phyloP scores from a whole-genome alignment of 768 basidiomycete genomes.

The Lyophyllum decastes region DNA sequence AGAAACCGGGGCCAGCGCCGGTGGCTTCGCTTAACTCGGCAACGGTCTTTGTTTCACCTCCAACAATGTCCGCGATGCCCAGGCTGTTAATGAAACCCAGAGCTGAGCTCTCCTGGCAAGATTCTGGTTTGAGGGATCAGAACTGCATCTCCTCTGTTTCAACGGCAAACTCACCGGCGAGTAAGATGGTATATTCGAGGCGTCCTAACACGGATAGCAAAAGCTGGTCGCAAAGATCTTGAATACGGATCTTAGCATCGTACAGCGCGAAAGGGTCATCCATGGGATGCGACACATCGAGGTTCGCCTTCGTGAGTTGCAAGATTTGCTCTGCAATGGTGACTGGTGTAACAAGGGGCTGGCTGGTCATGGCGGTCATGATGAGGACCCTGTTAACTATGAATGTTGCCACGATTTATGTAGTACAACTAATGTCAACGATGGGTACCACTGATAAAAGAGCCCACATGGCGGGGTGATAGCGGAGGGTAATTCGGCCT shows the following conservation, averaged over 20 bases:
- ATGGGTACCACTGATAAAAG: too few relatives aligned
- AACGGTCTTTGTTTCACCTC: slow-evolving; percentile 1
- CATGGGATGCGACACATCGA: background rate
- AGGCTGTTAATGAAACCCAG: slow-evolving; percentile 9
- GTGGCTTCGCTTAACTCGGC: slow-evolving; percentile 5
- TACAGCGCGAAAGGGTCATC: slow-evolving; percentile 10
- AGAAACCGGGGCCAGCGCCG: slow-evolving; percentile 7
- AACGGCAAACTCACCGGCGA: slow-evolving; percentile 7
- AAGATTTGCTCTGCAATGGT: slow-evolving; percentile 12
- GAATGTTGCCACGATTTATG: background rate
- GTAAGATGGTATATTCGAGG: slow-evolving; percentile 12
- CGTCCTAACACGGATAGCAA: slow-evolving; percentile 5
- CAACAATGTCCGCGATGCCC: slow-evolving; percentile 12
- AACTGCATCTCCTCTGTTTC: background rate
- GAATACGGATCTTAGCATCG: slow-evolving; percentile 9
- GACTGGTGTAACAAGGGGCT: slow-evolving; percentile 1
- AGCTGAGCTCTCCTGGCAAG: slow-evolving; percentile 17
- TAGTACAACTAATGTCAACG: too few relatives aligned
- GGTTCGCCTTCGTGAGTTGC: slow-evolving; percentile 8
- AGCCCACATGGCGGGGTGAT: too few relatives aligned
- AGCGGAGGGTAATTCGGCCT: too few relatives aligned
- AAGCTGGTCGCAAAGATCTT: slow-evolving; percentile 10
- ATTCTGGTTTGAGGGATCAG: slow-evolving; percentile 1
- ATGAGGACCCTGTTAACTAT: too few relatives aligned
- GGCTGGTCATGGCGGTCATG: background rate